Percentiles rank a stretch among this genome's conserved stretches.
phyloP scores from a whole-genome alignment of 305 asterid species.

The Euphrasia arctica region DNA sequence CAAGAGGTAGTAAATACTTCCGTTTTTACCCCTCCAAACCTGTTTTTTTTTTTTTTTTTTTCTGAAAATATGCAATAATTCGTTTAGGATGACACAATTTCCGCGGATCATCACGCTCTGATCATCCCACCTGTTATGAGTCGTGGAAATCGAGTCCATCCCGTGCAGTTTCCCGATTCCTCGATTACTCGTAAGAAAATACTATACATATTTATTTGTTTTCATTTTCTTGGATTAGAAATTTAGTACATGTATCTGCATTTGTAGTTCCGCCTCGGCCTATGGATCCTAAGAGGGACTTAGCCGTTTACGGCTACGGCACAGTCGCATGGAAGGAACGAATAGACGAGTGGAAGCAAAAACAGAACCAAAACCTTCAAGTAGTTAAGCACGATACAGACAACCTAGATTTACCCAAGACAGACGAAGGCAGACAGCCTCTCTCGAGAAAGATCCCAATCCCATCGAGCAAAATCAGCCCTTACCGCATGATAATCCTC shows the following conservation, averaged over 20 bases:
- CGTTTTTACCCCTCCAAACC: not conserved
- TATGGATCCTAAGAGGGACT: slow-evolving; percentile 79
- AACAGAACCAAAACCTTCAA: slow-evolving; percentile 61
- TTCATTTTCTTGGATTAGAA: slow-evolving; percentile 10
- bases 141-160: slow-evolving; percentile 64
- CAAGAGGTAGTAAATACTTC: slow-evolving; percentile 49
- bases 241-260: slow-evolving; percentile 11
- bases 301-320: slow-evolving; percentile 77
- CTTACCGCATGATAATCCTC: slow-evolving; percentile 63
- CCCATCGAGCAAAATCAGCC: slow-evolving; percentile 69
- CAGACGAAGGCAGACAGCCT: slow-evolving; percentile 84
- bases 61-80: not conserved
- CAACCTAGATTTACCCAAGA: slow-evolving; percentile 71
- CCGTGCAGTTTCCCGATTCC: slow-evolving; percentile 48
- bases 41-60: not conserved
- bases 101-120: slow-evolving; percentile 70
- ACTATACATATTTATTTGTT: not conserved
- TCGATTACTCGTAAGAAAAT: slow-evolving; percentile 56
- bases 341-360: slow-evolving; percentile 82
- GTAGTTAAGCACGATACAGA: slow-evolving; percentile 65
- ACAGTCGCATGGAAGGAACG: slow-evolving; percentile 82
- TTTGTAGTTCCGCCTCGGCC: slow-evolving; percentile 66
- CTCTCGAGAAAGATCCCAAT: slow-evolving; percentile 74
- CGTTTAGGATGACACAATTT: slow-evolving; percentile 64
- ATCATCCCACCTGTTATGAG: slow-evolving; percentile 59